Conservation (phyloP, 768 basidiomycete genomes). For the Suillus tomentosus region DNA sequence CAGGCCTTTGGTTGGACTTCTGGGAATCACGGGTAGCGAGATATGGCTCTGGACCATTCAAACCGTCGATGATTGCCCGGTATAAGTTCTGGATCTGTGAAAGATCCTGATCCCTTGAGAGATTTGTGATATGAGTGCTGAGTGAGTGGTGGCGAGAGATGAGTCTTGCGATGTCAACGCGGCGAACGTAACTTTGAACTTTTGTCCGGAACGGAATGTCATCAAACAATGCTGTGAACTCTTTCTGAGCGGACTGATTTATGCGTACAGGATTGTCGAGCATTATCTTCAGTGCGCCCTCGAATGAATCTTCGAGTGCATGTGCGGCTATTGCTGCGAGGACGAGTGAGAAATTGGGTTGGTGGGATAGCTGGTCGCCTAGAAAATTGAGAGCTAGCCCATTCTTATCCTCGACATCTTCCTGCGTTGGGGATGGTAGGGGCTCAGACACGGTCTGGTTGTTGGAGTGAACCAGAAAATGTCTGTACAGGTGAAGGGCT, state of each 20-base stretch:
- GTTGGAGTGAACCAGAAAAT: slow-evolving; percentile 32
- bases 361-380: slow-evolving; percentile 19
- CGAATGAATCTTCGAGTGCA: slow-evolving; percentile 60
- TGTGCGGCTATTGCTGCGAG: slow-evolving; percentile 61
- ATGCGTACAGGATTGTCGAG: slow-evolving; percentile 42
- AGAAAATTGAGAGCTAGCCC: slow-evolving; percentile 29
- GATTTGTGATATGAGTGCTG: slow-evolving; percentile 49
- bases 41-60: slow-evolving; percentile 54
- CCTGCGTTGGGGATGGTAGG: slow-evolving; percentile 15
- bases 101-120: slow-evolving; percentile 39
- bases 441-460: slow-evolving; percentile 22
- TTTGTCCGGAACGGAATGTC: slow-evolving; percentile 41
- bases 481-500: slow-evolving; percentile 47
- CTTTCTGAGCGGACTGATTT: slow-evolving; percentile 33
- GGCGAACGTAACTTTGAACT: slow-evolving; percentile 46
- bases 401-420: slow-evolving; percentile 25
- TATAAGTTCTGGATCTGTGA: slow-evolving; percentile 51
- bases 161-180: slow-evolving; percentile 52
- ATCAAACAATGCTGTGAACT: slow-evolving; percentile 43
- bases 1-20: slow-evolving; percentile 40
- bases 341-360: slow-evolving; percentile 41
- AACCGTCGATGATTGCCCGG: slow-evolving; percentile 47
- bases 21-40: slow-evolving; percentile 46
- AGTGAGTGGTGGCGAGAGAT: slow-evolving; percentile 53
- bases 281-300: slow-evolving; percentile 50